Base-by-base conservation (phyloP, 306 rosid genomes). In the Gillenia trifoliata region DNA sequence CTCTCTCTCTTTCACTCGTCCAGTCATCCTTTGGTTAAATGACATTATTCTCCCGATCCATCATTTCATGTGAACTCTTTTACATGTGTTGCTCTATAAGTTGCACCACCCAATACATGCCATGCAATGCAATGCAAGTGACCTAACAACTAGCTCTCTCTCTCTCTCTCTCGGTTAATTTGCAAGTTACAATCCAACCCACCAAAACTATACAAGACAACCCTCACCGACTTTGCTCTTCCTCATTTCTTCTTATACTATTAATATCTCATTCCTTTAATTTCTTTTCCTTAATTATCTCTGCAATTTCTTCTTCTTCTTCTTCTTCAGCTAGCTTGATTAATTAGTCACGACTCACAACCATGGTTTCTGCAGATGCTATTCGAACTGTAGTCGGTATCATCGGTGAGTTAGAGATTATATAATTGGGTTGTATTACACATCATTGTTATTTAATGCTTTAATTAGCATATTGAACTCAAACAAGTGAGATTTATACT, bases 361-460 rank as follows among this genome's bases (percentile, higher is more conserved):
- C 78, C 82, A 94, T 94, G 99, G 34, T 85, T 78, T 74, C 97
- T 75, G 62, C 93, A 57, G 89, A 89, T 45, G 70, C 85, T 73
- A 88, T 84, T 78, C 85, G 98, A 70, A 92, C 89, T 0, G 74
- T 70, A 1, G 83, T 95, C 17, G 99, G 99, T 34, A 73, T 90
- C 60, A 22, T 86, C 73, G 99, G 99, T 90, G 7, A 6, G 80
- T 70, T 54, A 22, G 19, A 45, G 7, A 2, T 6, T 23, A 29
- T 8, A 3, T 15, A 45, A 45, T 45, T 45, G 20, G 19, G 52
- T 45, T 45, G 20, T 45, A 45, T 45, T 5, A 15, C 52, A 45
- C 7, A 15, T 4, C 7, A 45, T 45, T 15, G 20, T 5, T 45
- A 45, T 45, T 45, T 45, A 45, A 45, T 4, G 20, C 12, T 36